These are phyloP conservation scores for Rehmannia glutinosa DNA, from an alignment of 257 asterid species.

Conservation along the genomic window DNA sequence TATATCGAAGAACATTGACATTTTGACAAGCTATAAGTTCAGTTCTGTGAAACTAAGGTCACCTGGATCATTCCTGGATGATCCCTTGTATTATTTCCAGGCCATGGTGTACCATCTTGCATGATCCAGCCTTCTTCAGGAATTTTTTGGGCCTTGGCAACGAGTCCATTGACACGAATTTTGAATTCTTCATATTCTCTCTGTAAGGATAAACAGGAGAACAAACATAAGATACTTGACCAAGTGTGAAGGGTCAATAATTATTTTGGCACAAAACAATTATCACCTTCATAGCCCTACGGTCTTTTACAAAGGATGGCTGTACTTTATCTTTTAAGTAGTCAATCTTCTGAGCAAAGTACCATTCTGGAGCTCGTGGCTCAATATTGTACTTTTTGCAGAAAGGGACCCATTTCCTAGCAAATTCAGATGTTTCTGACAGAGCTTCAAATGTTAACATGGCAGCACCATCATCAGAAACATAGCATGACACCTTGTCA, in stretches of 20 bases:
- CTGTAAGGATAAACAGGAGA: conserved; percentile 35
- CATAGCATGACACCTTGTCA: conserved; percentile 96
- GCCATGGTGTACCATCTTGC: conserved; percentile 99
- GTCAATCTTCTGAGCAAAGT: conserved; percentile 82
- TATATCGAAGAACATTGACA: background rate
- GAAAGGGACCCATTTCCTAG: conserved; percentile 97
- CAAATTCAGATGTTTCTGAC: conserved; percentile 91
- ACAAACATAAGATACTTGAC: conserved; percentile 21
- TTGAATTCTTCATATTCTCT: conserved; percentile 97
- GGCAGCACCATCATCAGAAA: conserved; percentile 97
- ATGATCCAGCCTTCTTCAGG: conserved; percentile 98
- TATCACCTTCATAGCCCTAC: conserved; percentile 95
- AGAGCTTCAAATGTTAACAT: conserved; percentile 88
- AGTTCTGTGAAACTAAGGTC: conserved; percentile 12
- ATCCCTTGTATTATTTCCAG: conserved; percentile 95
- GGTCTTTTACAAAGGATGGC: conserved; percentile 89
- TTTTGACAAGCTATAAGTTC: background rate
- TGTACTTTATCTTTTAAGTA: conserved; percentile 90
- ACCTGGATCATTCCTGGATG: conserved; percentile 99
- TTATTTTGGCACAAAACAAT: background rate
- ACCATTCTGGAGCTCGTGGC: conserved; percentile 99
- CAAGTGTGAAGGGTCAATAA: conserved; percentile 11
- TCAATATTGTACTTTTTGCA: conserved; percentile 81
- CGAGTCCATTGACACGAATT: conserved; percentile 77
- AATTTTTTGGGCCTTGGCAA: conserved; percentile 83